These are phyloP conservation scores for Pseudogymnoascus sp. DNA, from an alignment of 2,329 filamentous ascomycete genomes.

Conservation along the genomic window DNA sequence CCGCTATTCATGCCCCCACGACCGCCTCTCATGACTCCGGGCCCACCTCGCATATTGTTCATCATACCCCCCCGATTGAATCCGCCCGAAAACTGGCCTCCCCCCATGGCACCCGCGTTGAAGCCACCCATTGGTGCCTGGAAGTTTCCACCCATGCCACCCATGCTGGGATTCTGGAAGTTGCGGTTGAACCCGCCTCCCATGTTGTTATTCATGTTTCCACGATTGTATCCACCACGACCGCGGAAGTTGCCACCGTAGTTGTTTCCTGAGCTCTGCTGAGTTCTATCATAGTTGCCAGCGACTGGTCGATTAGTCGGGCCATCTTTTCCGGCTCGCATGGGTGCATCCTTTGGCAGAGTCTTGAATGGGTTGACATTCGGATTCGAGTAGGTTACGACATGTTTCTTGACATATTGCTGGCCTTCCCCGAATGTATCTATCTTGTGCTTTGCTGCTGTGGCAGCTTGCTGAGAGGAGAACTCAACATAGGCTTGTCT, in stretches of 20 bases:
- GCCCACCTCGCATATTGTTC: constrained; percentile 43
- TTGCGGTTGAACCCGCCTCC: constrained; percentile 47
- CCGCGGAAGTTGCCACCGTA: constrained; percentile 40
- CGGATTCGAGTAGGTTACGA: constrained; percentile 67
- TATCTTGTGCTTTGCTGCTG: constrained; percentile 74
- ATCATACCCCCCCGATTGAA: constrained; percentile 48
- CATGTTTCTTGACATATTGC: constrained; percentile 56
- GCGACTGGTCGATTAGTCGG: constrained; percentile 46
- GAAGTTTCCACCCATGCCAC: constrained; percentile 39
- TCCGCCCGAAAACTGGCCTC: constrained; percentile 40
- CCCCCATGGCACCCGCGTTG: constrained; percentile 34
- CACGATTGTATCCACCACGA: constrained; percentile 41
- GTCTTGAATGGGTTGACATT: constrained; percentile 84
- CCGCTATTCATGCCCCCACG: constrained; percentile 43
- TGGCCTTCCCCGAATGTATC: constrained; percentile 53
- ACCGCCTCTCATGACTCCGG: constrained; percentile 52
- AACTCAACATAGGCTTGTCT: constrained; percentile 82
- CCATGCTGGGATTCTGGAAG: constrained; percentile 38
- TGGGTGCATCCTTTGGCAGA: constrained; percentile 78
- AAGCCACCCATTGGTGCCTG: constrained; percentile 40
- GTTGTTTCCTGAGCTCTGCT: constrained; percentile 27
- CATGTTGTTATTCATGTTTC: constrained; percentile 40
- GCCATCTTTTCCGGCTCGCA: constrained; percentile 57
- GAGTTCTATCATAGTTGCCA: constrained; percentile 37
- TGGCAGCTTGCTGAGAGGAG: constrained; percentile 72